Percentiles rank a stretch among this genome's conserved stretches.
Evolutionary conservation across 345 rosid genomes (phyloP).

Genomic region (Linum tenue): DNA sequence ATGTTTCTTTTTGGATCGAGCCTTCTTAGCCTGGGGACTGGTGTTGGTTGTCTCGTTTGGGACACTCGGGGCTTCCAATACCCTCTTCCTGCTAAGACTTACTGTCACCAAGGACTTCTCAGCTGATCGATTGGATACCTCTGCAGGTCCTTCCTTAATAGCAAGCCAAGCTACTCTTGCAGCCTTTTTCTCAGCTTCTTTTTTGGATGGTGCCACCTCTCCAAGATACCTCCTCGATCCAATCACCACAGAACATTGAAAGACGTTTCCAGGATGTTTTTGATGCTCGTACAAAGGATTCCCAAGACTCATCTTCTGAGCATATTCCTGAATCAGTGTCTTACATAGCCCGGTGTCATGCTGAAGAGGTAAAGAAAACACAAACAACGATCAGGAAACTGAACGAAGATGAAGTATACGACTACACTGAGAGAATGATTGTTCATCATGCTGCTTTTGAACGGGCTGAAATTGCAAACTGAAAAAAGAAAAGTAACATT

Average conservation of each 20-base stretch:
- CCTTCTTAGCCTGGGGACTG: too few relatives aligned
- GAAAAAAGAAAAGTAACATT: neutral
- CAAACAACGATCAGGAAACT: neutral
- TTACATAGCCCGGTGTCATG: slow-evolving; percentile 82
- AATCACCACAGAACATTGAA: slow-evolving; percentile 64
- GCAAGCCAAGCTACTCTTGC: slow-evolving; percentile 87
- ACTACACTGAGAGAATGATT: neutral
- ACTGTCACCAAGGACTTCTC: slow-evolving; percentile 52
- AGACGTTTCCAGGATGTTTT: slow-evolving; percentile 33
- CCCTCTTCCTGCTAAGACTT: slow-evolving; percentile 60
- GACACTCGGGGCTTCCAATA: slow-evolving; percentile 57
- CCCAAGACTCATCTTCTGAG: slow-evolving; percentile 89
- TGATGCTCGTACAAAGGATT: slow-evolving; percentile 58
- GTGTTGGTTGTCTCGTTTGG: slow-evolving; percentile 68
- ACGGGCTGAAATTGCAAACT: neutral
- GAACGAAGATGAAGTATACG: neutral
- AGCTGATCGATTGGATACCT: slow-evolving; percentile 15
- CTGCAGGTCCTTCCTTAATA: slow-evolving; percentile 38
- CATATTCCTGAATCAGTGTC: slow-evolving; percentile 80
- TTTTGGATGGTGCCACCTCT: slow-evolving; percentile 59
- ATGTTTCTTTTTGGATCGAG: too few relatives aligned
- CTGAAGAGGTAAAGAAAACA: slow-evolving; percentile 28
- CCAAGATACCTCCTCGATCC: slow-evolving; percentile 80
- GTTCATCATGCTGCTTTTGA: neutral
- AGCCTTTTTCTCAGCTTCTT: slow-evolving; percentile 83